phyloP scores from a whole-genome alignment of 768 basidiomycete species.

The Amanita muscaria region DNA sequence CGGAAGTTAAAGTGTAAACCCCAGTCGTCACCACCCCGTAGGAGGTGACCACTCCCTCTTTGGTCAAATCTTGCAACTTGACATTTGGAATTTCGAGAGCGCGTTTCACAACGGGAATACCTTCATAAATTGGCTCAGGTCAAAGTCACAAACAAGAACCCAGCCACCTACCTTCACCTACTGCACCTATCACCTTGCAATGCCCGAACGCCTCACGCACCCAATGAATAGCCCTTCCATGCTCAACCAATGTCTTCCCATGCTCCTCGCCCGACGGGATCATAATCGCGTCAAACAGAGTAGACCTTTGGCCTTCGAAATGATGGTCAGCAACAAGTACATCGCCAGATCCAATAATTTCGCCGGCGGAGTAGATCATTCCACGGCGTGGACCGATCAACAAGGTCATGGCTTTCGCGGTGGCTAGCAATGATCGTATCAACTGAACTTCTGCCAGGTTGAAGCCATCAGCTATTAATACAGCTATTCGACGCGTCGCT shows the following conservation, averaged over 20 bases:
- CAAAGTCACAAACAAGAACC: neutral
- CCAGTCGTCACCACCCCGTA: conserved; percentile 55
- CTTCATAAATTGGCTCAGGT: conserved; percentile 13
- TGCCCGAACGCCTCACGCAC: conserved; percentile 82
- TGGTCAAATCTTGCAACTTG: conserved; percentile 25
- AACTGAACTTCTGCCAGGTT: conserved; percentile 48
- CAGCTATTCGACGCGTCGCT: conserved; percentile 61
- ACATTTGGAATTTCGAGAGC: conserved; percentile 40
- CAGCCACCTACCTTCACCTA: conserved; percentile 48
- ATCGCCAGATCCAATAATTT: conserved; percentile 16
- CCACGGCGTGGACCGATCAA: conserved; percentile 64
- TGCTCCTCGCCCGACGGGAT: conserved; percentile 65
- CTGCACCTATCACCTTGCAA: conserved; percentile 72
- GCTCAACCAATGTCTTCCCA: conserved; percentile 44
- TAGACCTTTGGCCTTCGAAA: conserved; percentile 73
- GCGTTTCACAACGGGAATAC: conserved; percentile 37
- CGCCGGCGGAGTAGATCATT: conserved; percentile 30
- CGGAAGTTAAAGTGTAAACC: conserved; percentile 34
- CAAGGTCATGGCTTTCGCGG: conserved; percentile 48
- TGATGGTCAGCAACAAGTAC: conserved; percentile 55
- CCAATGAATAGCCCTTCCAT: conserved; percentile 74
- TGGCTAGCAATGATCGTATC: conserved; percentile 44
- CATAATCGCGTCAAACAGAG: conserved; percentile 75
- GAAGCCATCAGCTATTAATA: conserved; percentile 73
- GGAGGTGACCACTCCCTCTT: conserved; percentile 40